Base-by-base conservation (phyloP, 768 basidiomycete genomes). In the Pisolithus microcarpus region DNA sequence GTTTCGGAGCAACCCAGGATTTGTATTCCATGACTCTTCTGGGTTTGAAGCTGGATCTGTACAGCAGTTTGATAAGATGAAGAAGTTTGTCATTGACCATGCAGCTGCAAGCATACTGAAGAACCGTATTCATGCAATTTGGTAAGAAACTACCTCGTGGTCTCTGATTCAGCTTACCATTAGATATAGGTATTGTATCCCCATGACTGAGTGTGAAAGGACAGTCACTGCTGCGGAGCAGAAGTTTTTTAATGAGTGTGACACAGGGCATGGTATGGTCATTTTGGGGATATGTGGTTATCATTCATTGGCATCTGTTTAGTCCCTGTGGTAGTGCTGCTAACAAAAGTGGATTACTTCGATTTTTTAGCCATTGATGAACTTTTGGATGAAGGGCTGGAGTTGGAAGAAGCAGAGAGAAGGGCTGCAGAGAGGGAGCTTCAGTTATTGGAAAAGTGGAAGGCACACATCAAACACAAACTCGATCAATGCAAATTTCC, bases 1-100 rank as follows among this genome's bases (percentile, higher is more conserved):
- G 8, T 73, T 68, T 53, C 38, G 44, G 26, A 68, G 59, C 55
- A 68, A 68, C 30, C 55, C 52, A 2, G 43, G 56, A 3, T 73
- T 69, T 55, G 61, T 72, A 18, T 73, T 74, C 51, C 73, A 74
- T 34, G 72, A 75, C 51, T 75, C 73, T 19, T 48, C 60, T 37
- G 73, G 72, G 3, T 71, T 74, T 48, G 70, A 74, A 56, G 53
- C 68, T n/a, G 72, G 72, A 6, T 56, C 53, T 2, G 55, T 24
- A 1, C 49, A 57, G 2, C 66, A 74, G 52, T 48, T 72, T 3
- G 49, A 61, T 1, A 57, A 47, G 7, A 64, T 73, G 19, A 56
- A 52, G 38, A 43, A 47, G 1, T 75, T 75, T 55, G 62, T 75
- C 13, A 16, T 48, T 16, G 21, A 60, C 19, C 51, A 62, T 9